Base-by-base conservation (phyloP, 495 filamentous ascomycete species). In the Xylaria sp. region DNA sequence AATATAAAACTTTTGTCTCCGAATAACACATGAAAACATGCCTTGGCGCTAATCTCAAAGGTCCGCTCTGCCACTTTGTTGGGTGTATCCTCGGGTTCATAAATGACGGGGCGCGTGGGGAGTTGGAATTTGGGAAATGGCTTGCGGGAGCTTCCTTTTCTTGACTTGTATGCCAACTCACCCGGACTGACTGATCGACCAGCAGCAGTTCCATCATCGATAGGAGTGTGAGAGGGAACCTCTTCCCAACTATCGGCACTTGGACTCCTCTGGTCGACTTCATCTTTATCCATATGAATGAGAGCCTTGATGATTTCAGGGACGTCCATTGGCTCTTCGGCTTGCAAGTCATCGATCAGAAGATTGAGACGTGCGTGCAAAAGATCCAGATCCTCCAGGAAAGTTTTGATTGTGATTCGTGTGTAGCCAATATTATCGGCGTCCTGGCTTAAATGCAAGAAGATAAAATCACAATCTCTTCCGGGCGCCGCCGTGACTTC, bases 241-340 rank as follows among this genome's bases (percentile, higher is more conserved):
- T 98, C 94, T 76, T 99, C 96, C 95, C 95, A 97, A 82, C 96
- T 97, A 74, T 97, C 94, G 41, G 89, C 85, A 75, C 92, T 95
- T 29, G 92, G 90, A 50, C 88, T 91, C 68, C 88, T 84, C 53
- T 83, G 85, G 26, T 85, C 81, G 46, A 87, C 84, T 21, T 79
- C 80, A 21, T 90, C 90, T 46, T 82, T 85, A 73, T 95, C 93
- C 78, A 97, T 85, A 50, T 75, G 82, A 57, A 85, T 69, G 57
- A 89, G 70, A 37, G 82, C 80, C 26, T 69, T 66, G 46, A 89
- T 81, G n/a, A 87, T 79, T 58, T 86, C 85, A 3, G 80, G 74
- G 26, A 83, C 73, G 31, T 87, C 85, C 80, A 90, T 83, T 6
- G 87, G 87, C 73, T 91, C 85, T 24, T 91, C 89, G 0, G 88